Evolutionary conservation across 805 yeast genomes (phyloP).

Genomic region (Lipomyces lipofer): DNA sequence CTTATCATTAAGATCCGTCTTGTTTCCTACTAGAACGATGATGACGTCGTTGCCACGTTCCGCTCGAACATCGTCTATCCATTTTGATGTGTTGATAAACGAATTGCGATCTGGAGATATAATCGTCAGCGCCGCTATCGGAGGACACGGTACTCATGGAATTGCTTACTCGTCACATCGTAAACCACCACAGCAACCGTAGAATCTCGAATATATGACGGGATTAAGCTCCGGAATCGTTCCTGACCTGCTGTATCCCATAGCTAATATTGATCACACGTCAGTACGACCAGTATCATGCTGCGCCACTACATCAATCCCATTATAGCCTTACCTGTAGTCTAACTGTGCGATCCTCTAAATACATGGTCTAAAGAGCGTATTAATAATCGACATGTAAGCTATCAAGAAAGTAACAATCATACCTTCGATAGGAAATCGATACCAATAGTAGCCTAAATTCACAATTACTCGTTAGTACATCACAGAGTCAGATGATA

Average conservation of each 20-base stretch:
- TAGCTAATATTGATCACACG: constrained; percentile 40
- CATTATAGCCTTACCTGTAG: constrained; percentile 52
- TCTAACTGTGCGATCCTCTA: constrained; percentile 93
- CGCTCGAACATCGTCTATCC: constrained; percentile 93
- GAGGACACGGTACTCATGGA: neutral
- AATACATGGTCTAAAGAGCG: constrained; percentile 66
- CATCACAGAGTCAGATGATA: neutral
- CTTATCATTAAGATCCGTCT: constrained; percentile 77
- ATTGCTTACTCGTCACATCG: constrained; percentile 73
- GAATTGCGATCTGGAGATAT: constrained; percentile 60
- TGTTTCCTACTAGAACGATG: constrained; percentile 88
- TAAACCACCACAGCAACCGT: constrained; percentile 97
- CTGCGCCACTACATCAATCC: neutral
- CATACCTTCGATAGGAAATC: constrained; percentile 78
- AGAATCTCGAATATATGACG: constrained; percentile 92
- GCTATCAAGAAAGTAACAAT: neutral
- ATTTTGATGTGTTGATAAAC: constrained; percentile 78
- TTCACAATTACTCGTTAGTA: neutral
- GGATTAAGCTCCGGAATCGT: constrained; percentile 89
- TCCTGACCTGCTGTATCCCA: constrained; percentile 96
- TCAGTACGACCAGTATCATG: neutral
- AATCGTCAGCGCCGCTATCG: constrained; percentile 1
- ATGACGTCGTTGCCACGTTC: constrained; percentile 91
- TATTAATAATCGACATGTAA: neutral
- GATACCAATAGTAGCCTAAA: constrained; percentile 89